phyloP scores from a whole-genome alignment of 371 early-diverging fungal species.

The Mucor piriformis region DNA sequence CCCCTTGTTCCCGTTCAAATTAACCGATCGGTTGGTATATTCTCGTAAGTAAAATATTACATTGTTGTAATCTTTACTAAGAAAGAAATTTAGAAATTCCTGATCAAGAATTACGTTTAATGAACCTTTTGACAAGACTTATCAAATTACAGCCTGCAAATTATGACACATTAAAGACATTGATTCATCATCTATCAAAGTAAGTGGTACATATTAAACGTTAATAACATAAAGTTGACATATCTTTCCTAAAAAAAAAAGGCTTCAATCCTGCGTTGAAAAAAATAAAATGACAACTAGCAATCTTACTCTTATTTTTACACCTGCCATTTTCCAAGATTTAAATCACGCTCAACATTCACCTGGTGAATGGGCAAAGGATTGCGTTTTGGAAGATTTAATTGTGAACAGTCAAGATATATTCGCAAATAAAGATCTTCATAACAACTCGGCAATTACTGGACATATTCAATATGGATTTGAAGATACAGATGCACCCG shows the following conservation, averaged over 20 bases:
- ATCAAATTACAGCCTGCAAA: constrained; percentile 57
- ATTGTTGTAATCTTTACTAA: not conserved
- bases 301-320: constrained; percentile 59
- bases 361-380: constrained; percentile 50
- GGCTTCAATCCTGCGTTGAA: constrained; percentile 40
- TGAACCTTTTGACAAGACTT: constrained; percentile 54
- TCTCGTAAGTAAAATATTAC: constrained; percentile 44
- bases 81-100: constrained; percentile 38
- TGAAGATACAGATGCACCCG: constrained; percentile 3
- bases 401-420: constrained; percentile 39
- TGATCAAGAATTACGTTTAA: constrained; percentile 51
- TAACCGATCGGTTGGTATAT: constrained; percentile 59
- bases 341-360: constrained; percentile 50
- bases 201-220: constrained; percentile 19
- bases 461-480: constrained; percentile 53
- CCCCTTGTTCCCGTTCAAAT: constrained; percentile 65
- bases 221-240: not conserved
- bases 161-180: constrained; percentile 57
- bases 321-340: constrained; percentile 67
- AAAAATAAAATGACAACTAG: constrained; percentile 63
- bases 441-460: constrained; percentile 49
- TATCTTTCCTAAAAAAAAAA: not conserved
- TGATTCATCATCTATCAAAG: constrained; percentile 59
- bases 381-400: constrained; percentile 54
- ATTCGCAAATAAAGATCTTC: constrained; percentile 51